A percentile compares a stretch with the other conserved stretches of the same genome.
Conservation (phyloP, 208 protist species). For the Angomonas deanei region DNA sequence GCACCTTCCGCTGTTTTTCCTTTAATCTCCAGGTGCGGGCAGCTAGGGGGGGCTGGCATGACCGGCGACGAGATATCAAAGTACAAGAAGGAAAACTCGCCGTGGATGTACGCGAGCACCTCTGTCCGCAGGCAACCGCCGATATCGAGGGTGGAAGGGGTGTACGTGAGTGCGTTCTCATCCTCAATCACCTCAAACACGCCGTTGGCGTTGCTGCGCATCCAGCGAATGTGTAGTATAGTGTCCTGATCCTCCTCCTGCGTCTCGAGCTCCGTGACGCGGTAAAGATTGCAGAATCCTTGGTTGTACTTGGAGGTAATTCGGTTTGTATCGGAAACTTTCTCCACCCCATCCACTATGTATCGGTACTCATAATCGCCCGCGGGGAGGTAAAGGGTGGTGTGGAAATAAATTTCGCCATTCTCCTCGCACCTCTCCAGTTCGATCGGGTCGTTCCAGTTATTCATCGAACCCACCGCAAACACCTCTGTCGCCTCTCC, state of each 20-base stretch:
- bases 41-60: conserved; percentile 68
- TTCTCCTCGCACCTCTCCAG: conserved; percentile 81
- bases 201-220: conserved; percentile 66
- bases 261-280: conserved; percentile 61
- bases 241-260: conserved; percentile 80
- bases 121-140: conserved; percentile 82
- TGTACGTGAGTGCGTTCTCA: conserved; percentile 78
- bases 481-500: conserved; percentile 89
- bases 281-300: conserved; percentile 85
- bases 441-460: conserved; percentile 88
- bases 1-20: conserved; percentile 70
- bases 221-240: conserved; percentile 90
- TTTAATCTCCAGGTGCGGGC: conserved; percentile 75
- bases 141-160: conserved; percentile 68
- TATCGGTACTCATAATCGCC: conserved; percentile 92
- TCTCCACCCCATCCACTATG: conserved; percentile 90
- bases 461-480: conserved; percentile 89
- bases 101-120: conserved; percentile 86
- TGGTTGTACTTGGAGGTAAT: conserved; percentile 84
- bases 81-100: conserved; percentile 85
- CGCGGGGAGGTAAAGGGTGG: conserved; percentile 85
- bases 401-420: conserved; percentile 84
- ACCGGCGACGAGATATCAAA: conserved; percentile 88
- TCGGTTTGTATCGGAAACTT: conserved; percentile 76
- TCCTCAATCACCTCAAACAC: conserved; percentile 86